Conservation (phyloP, 2,329 filamentous ascomycete genomes). For the Coniochaeta sp. region DNA sequence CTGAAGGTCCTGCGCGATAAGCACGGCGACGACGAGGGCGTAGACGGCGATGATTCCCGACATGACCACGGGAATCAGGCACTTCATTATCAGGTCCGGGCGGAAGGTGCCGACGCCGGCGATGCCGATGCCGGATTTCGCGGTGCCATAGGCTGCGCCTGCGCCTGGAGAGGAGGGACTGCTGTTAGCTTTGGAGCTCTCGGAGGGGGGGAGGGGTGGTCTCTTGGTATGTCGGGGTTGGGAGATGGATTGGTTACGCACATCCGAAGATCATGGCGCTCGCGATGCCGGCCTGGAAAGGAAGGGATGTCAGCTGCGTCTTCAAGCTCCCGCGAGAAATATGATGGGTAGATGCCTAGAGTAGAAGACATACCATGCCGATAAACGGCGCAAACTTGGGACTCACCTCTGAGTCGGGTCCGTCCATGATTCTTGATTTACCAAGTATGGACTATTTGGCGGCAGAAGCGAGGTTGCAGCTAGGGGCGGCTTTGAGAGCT, state of each 20-base stretch:
- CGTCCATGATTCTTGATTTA: slow-evolving; percentile 31
- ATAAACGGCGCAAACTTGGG: slow-evolving; percentile 84
- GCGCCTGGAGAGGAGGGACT: slow-evolving; percentile 31
- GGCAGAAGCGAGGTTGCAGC: background rate
- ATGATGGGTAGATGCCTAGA: background rate
- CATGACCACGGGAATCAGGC: slow-evolving; percentile 88
- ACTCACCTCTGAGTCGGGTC: slow-evolving; percentile 47
- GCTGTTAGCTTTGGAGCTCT: background rate
- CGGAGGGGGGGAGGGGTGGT: slow-evolving; percentile 3
- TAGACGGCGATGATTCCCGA: slow-evolving; percentile 99
- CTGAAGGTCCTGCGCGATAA: slow-evolving; percentile 85
- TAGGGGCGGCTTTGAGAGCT: background rate
- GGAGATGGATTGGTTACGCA: slow-evolving; percentile 34
- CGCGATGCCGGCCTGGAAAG: slow-evolving; percentile 62
- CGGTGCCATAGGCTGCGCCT: slow-evolving; percentile 80
- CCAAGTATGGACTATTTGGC: background rate
- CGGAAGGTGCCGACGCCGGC: slow-evolving; percentile 78
- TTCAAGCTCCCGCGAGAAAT: too few relatives aligned
- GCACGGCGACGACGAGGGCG: slow-evolving; percentile 89
- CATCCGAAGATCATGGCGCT: slow-evolving; percentile 80
- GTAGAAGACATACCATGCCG: slow-evolving; percentile 62
- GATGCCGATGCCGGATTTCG: slow-evolving; percentile 84
- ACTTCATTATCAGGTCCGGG: slow-evolving; percentile 90
- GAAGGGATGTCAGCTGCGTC: slow-evolving; percentile 11
- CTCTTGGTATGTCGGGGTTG: slow-evolving; percentile 7